A percentile compares a stretch with the other conserved stretches of the same genome.
These are phyloP conservation scores for Chamaecrista fasciculata DNA, from an alignment of 306 rosid genomes.

Conservation along the genomic window DNA sequence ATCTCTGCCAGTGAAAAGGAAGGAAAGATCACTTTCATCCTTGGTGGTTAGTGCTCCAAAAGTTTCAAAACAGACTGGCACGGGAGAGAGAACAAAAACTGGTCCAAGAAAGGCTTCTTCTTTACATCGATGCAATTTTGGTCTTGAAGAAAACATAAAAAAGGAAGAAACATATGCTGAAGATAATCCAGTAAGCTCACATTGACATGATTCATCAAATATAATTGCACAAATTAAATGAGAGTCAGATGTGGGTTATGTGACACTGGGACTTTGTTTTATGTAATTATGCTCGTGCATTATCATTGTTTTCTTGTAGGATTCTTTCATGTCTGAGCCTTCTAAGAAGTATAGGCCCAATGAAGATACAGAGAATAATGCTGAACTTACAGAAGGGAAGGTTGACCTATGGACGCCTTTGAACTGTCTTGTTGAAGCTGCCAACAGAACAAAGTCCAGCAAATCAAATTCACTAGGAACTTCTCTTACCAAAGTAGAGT, in stretches of 20 bases:
- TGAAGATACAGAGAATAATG: slow-evolving; percentile 38
- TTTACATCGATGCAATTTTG: slow-evolving; percentile 63
- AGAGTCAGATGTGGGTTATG: slow-evolving; percentile 41
- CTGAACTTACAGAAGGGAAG: slow-evolving; percentile 66
- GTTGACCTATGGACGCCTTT: slow-evolving; percentile 92
- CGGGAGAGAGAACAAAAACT: slow-evolving; percentile 80
- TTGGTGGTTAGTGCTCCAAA: slow-evolving; percentile 83
- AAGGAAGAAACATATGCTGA: slow-evolving; percentile 52
- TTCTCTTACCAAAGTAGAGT: slow-evolving; percentile 53
- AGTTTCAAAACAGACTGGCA: slow-evolving; percentile 66
- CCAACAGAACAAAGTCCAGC: slow-evolving; percentile 86
- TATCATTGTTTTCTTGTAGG: slow-evolving; percentile 45
- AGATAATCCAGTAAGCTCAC: slow-evolving; percentile 52
- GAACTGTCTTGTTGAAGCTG: slow-evolving; percentile 93
- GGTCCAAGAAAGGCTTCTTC: slow-evolving; percentile 63
- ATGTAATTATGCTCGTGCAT: slow-evolving; percentile 1
- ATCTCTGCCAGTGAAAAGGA: slow-evolving; percentile 70
- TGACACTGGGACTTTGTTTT: slow-evolving; percentile 6
- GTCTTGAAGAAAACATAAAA: slow-evolving; percentile 49
- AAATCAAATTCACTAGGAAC: slow-evolving; percentile 60
- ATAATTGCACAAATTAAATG: slow-evolving; percentile 32
- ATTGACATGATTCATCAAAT: slow-evolving; percentile 45
- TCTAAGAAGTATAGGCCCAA: slow-evolving; percentile 51
- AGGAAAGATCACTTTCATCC: slow-evolving; percentile 90
- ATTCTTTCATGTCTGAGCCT: slow-evolving; percentile 49